Evolutionary conservation across 371 early-diverging fungal species (phyloP).

Genomic region (Haplosporangium sp.): DNA sequence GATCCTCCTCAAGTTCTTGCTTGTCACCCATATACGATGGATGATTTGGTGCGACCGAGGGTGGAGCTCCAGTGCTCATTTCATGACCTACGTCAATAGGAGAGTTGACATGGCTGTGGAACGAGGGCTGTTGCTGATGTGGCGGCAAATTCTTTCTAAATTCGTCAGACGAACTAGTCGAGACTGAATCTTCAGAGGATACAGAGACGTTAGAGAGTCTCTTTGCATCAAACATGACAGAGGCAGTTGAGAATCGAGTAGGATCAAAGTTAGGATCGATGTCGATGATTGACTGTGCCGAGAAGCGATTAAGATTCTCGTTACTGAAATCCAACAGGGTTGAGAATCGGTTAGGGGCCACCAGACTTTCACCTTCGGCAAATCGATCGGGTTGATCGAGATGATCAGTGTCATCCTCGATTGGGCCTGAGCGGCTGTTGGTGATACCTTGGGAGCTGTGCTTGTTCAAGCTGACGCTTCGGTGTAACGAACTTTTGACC

Average conservation of each 20-base stretch:
- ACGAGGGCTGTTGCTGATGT: slow-evolving; percentile 47
- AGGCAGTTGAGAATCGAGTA: slow-evolving; percentile 33
- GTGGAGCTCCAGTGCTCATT: not conserved
- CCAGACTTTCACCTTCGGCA: slow-evolving; percentile 38
- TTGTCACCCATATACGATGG: slow-evolving; percentile 35
- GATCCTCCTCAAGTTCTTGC: slow-evolving; percentile 45
- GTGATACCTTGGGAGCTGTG: slow-evolving; percentile 12
- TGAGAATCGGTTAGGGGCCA: slow-evolving; percentile 47
- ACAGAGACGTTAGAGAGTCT: slow-evolving; percentile 28
- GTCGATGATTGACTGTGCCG: slow-evolving; percentile 16
- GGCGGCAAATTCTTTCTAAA: slow-evolving; percentile 33
- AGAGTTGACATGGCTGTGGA: slow-evolving; percentile 39
- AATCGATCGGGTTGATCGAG: slow-evolving; percentile 9
- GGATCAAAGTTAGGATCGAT: slow-evolving; percentile 38
- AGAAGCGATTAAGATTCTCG: slow-evolving; percentile 31
- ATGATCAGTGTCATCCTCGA: slow-evolving; percentile 15
- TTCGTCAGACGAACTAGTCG: slow-evolving; percentile 35
- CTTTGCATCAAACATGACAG: slow-evolving; percentile 53
- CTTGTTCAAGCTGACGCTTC: slow-evolving; percentile 47
- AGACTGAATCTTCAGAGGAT: slow-evolving; percentile 29
- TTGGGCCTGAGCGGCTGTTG: slow-evolving; percentile 24
- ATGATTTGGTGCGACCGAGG: slow-evolving; percentile 7
- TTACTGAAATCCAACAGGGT: slow-evolving; percentile 32
- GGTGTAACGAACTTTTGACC: slow-evolving; percentile 38
- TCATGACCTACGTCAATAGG: slow-evolving; percentile 14